Conservation (phyloP, 352 stramenopile species). For the Phytophthora ramorum region DNA sequence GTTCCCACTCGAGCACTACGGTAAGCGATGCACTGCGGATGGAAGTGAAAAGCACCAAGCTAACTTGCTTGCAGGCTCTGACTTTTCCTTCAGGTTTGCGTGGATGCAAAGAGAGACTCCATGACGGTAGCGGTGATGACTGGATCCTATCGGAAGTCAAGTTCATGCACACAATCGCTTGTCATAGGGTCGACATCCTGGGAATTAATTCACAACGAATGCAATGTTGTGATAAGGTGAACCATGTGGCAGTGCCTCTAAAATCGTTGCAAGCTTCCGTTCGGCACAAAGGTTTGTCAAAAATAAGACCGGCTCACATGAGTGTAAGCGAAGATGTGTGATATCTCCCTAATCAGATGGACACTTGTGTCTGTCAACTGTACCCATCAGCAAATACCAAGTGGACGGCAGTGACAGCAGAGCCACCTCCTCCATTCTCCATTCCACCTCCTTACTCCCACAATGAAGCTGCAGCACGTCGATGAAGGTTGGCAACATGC, state of each 20-base stretch:
- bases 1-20: conserved; percentile 15
- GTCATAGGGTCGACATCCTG: too few relatives aligned
- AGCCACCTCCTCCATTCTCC: neutral
- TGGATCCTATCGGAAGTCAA: too few relatives aligned
- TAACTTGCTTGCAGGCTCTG: neutral
- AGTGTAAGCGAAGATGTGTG: too few relatives aligned
- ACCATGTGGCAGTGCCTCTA: too few relatives aligned
- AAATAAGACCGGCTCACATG: too few relatives aligned
- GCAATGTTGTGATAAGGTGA: too few relatives aligned
- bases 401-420: neutral
- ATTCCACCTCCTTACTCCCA: neutral
- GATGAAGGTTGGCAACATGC: neutral
- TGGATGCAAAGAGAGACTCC: neutral
- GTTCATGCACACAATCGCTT: too few relatives aligned
- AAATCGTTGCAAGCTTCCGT: too few relatives aligned
- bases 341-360: too few relatives aligned
- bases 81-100: conserved; percentile 6
- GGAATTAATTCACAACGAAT: too few relatives aligned
- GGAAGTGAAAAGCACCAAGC: neutral
- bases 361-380: too few relatives aligned
- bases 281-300: too few relatives aligned
- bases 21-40: conserved; percentile 2
- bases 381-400: neutral
- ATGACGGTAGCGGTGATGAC: neutral
- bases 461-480: neutral